Conservation (phyloP, 768 basidiomycete species). For the Tubosaeta sp. region DNA sequence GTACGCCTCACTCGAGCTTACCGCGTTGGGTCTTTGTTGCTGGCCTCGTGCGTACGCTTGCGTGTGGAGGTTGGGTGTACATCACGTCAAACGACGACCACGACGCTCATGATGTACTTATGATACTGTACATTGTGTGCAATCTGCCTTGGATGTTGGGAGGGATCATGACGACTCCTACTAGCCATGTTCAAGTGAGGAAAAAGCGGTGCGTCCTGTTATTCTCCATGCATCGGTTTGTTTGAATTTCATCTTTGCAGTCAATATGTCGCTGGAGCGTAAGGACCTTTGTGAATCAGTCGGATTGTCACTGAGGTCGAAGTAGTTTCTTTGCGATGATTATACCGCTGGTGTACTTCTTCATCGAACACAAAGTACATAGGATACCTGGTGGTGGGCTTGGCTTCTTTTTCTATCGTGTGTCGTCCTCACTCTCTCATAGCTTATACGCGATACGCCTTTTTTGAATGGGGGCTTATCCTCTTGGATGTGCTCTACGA, state of each 20-base stretch:
- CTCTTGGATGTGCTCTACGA: slow-evolving; percentile 70
- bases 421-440: slow-evolving; percentile 2
- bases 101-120: slow-evolving; percentile 79
- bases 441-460: slow-evolving; percentile 85
- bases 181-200: slow-evolving; percentile 35
- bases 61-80: slow-evolving; percentile 91
- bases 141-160: slow-evolving; percentile 90
- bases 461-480: slow-evolving; percentile 87
- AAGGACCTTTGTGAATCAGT: neutral
- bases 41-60: slow-evolving; percentile 69
- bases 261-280: slow-evolving; percentile 50
- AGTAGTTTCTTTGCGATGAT: slow-evolving; percentile 67
- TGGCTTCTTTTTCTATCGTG: neutral
- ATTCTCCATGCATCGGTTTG: neutral
- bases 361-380: slow-evolving; percentile 80
- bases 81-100: slow-evolving; percentile 84
- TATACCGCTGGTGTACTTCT: slow-evolving; percentile 76
- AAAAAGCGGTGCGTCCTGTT: slow-evolving; percentile 45
- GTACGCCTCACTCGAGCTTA: slow-evolving; percentile 38
- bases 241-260: slow-evolving; percentile 31
- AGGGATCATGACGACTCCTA: slow-evolving; percentile 53
- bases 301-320: slow-evolving; percentile 2
- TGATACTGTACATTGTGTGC: slow-evolving; percentile 81
- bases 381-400: slow-evolving; percentile 69
- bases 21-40: slow-evolving; percentile 52